These are phyloP conservation scores for Mitragyna speciosa DNA, from an alignment of 257 asterid genomes.

Conservation along the genomic window DNA sequence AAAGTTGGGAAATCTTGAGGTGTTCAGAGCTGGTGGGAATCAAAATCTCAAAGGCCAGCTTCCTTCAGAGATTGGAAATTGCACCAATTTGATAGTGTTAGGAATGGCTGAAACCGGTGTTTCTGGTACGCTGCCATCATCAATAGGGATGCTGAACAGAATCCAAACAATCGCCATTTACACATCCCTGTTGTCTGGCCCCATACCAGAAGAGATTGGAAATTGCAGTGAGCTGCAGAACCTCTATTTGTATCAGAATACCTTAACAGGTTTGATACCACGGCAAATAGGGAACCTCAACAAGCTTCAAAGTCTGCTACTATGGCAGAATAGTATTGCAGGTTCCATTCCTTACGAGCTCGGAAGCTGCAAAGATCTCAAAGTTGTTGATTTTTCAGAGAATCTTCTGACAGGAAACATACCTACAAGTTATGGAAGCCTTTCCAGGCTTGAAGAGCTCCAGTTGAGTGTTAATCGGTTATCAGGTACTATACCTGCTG, in stretches of 20 bases:
- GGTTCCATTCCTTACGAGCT: constrained; percentile 72
- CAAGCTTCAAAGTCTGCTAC: constrained; percentile 55
- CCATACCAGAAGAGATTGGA: constrained; percentile 87
- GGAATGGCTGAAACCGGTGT: constrained; percentile 90
- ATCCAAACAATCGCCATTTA: constrained; percentile 81
- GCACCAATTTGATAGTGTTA: constrained; percentile 53
- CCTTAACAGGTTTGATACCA: constrained; percentile 77
- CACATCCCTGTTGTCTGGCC: constrained; percentile 67
- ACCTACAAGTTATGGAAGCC: constrained; percentile 64
- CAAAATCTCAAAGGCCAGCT: constrained; percentile 70
- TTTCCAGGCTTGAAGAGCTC: constrained; percentile 60
- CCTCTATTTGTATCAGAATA: constrained; percentile 73
- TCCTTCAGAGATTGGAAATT: constrained; percentile 82
- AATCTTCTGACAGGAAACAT: constrained; percentile 69
- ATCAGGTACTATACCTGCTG: constrained; percentile 75
- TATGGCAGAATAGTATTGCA: constrained; percentile 82
- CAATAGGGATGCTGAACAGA: constrained; percentile 69
- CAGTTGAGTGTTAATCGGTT: constrained; percentile 82
- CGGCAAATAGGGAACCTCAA: constrained; percentile 51
- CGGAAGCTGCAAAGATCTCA: constrained; percentile 62
- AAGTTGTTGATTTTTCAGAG: constrained; percentile 69
- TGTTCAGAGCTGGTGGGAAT: constrained; percentile 85
- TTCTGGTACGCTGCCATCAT: constrained; percentile 67
- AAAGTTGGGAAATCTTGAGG: constrained; percentile 52
- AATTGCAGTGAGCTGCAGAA: constrained; percentile 75